Evolutionary conservation across 352 stramenopile genomes (phyloP).

Genomic region (Peronosclerospora sorghi): DNA sequence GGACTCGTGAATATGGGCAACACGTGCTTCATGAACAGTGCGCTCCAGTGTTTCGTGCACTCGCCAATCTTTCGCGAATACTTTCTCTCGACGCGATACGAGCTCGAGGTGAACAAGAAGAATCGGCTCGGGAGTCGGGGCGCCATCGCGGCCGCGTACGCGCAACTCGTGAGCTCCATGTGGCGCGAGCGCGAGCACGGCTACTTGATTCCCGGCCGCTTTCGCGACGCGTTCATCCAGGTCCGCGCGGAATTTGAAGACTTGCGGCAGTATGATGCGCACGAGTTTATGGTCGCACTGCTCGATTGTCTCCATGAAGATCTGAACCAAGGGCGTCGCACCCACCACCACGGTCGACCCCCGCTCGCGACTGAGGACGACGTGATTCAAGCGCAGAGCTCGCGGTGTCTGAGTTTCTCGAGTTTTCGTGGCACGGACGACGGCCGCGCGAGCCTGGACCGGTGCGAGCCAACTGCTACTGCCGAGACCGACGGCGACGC

Average conservation of each 20-base stretch:
- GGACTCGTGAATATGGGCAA: conserved; percentile 78
- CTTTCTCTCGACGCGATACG: conserved; percentile 87
- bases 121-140: conserved; percentile 89
- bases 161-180: conserved; percentile 50
- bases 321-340: conserved; percentile 81
- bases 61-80: conserved; percentile 91
- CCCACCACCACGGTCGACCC: background rate
- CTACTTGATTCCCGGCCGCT: conserved; percentile 37
- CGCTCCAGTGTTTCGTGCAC: conserved; percentile 89
- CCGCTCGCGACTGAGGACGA: conserved; percentile 6
- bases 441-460: too few species aligned
- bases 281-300: conserved; percentile 92
- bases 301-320: conserved; percentile 98
- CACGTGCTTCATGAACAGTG: conserved; percentile 85
- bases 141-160: conserved; percentile 85
- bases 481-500: conserved; percentile 54
- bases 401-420: conserved; percentile 19
- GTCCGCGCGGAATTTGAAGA: conserved; percentile 61
- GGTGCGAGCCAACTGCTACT: conserved; percentile 20
- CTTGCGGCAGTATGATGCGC: conserved; percentile 91
- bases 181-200: conserved; percentile 46
- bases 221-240: conserved; percentile 61
- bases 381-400: conserved; percentile 18
- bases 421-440: conserved; percentile 20
- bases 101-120: conserved; percentile 89